A percentile compares a stretch with the other conserved stretches of the same genome.
Evolutionary conservation across 768 basidiomycete species (phyloP).

Genomic region (Lactarius sanguifluus): DNA sequence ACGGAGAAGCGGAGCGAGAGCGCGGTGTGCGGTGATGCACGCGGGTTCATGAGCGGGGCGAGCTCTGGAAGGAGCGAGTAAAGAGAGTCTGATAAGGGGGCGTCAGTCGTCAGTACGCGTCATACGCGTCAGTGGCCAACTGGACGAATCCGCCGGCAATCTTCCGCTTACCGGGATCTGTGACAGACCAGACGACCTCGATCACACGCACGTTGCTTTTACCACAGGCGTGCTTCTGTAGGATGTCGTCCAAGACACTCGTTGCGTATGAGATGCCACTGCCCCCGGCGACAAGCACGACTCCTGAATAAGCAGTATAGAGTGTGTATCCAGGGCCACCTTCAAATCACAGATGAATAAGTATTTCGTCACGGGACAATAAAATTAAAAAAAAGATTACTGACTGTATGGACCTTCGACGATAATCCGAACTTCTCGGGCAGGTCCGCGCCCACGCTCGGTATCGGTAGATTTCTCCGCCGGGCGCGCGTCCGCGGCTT

Average conservation of each 20-base stretch:
- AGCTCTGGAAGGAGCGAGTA: conserved; percentile 43
- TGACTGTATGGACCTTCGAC: conserved; percentile 57
- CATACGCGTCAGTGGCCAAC: too few species aligned
- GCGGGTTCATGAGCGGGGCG: conserved; percentile 39
- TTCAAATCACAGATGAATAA: conserved; percentile 31
- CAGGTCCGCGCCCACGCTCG: conserved; percentile 13
- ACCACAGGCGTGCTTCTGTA: conserved; percentile 40
- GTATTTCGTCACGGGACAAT: conserved; percentile 3
- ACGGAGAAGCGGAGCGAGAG: conserved; percentile 42
- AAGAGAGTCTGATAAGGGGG: conserved; percentile 36
- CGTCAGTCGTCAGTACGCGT: too few species aligned
- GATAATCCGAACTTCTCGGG: conserved; percentile 39
- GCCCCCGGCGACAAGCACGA: conserved; percentile 58
- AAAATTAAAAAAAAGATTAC: conserved; percentile 13
- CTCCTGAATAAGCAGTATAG: conserved; percentile 50
- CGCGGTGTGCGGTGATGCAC: conserved; percentile 31
- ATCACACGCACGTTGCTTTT: conserved; percentile 44
- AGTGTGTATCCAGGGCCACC: conserved; percentile 48
- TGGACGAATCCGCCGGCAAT: neutral
- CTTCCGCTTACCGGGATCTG: conserved; percentile 42
- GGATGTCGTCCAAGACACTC: conserved; percentile 52
- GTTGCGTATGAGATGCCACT: conserved; percentile 61
- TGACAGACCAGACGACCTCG: conserved; percentile 57
- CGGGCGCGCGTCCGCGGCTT: conserved; percentile 37
- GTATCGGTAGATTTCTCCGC: conserved; percentile 20